Base-by-base conservation (phyloP, 306 rosid genomes). In the Rosa multiflora region DNA sequence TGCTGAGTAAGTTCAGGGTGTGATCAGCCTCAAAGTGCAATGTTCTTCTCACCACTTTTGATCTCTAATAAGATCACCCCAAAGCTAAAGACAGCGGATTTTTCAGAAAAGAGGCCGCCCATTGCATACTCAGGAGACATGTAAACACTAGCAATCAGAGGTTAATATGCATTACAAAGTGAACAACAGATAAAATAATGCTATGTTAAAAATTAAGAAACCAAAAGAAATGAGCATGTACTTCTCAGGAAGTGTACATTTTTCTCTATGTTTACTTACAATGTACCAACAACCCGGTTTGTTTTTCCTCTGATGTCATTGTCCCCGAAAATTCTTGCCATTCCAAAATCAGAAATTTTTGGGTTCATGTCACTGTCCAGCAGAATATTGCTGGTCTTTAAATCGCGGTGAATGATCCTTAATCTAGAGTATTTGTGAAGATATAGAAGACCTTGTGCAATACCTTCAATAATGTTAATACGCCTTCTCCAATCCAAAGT, bases 371-470 rank as follows among this genome's bases (percentile, higher is more conserved):
- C 58, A 18, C 14, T 2, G 8, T 76, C 80, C 62, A 76, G 21
- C 17, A 76, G 64, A 39, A 76, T 76, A 48, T 63, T 76, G 62
- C 40, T 63, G 0, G 63, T 48, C 80, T 76, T 76, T 48, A 76
- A 66, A 64, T 76, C 80, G 0, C 80, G 42, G 58, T 63, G 80
- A 76, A 76, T 76, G 43, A 61, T 76, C 58, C 69, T 76, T 29
- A 76, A 61, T 76, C 79, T 76, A 0, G 79, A 76, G 44, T 76
- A 76, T 76, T 62, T 76, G 72, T 76, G 72, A 76, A 76, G 79
- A 35, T 76, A 76, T 8, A 76, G 39, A 49, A 76, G 73, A 7
- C 73, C 72, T 76, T 76, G 73, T 64, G 62, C 49, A 10, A 76
- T 63, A 44, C 80, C 80, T 76, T 76, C 64, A 26, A 76, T 66